A percentile compares a stretch with the other conserved stretches of the same genome.
These are phyloP conservation scores for Umbilicus rupestris DNA, from an alignment of 164 flowering plant species.

Conservation along the genomic window DNA sequence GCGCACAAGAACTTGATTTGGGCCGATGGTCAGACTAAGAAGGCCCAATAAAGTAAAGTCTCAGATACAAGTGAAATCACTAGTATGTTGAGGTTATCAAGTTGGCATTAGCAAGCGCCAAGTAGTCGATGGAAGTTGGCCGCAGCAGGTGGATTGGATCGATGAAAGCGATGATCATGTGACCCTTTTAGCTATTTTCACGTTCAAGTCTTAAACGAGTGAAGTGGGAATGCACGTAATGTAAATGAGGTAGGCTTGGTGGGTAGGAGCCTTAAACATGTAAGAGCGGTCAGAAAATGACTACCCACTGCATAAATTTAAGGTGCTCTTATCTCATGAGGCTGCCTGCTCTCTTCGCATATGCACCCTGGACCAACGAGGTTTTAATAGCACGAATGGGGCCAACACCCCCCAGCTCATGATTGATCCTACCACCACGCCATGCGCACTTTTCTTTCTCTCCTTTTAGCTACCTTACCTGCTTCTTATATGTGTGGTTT, in stretches of 20 bases:
- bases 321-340: conserved; percentile 5
- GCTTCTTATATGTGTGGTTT: neutral
- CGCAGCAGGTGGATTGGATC: too few relatives aligned
- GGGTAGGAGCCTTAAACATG: conserved; percentile 1
- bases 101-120: too few relatives aligned
- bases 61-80: too few relatives aligned
- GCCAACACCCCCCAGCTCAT: neutral
- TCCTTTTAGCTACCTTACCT: neutral
- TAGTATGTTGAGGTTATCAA: too few relatives aligned
- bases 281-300: neutral
- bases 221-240: neutral
- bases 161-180: too few relatives aligned
- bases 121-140: too few relatives aligned
- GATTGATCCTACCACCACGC: neutral
- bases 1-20: too few relatives aligned
- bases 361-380: neutral
- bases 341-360: neutral
- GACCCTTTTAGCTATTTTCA: too few relatives aligned
- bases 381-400: neutral
- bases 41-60: too few relatives aligned
- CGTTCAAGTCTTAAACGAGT: too few relatives aligned
- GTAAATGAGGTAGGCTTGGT: neutral
- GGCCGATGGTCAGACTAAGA: too few relatives aligned
- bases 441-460: neutral
- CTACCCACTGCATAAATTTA: conserved; percentile 5